Conservation (phyloP, 345 rosid species). For the Arabidopsis thaliana region DNA sequence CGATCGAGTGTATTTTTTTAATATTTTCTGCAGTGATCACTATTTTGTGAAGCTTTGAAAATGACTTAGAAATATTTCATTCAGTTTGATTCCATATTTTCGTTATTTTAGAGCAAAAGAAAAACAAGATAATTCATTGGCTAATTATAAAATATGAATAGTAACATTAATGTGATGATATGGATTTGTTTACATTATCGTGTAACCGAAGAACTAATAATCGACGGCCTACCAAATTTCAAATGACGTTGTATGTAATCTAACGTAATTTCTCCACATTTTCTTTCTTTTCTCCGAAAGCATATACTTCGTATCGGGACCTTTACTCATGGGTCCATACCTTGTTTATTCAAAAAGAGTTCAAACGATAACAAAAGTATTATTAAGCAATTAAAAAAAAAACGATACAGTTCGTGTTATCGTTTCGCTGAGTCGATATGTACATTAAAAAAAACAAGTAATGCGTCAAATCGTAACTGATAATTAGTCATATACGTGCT, state of each 20-base stretch:
- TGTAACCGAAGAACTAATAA: constrained; percentile 33
- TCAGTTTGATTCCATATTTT: background rate
- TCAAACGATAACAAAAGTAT: constrained; percentile 30
- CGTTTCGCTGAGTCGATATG: constrained; percentile 16
- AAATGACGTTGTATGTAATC: constrained; percentile 34
- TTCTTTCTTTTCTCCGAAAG: constrained; percentile 11
- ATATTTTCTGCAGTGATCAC: constrained; percentile 17
- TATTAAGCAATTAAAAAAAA: background rate
- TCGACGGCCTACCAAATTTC: constrained; percentile 30
- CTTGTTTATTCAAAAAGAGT: constrained; percentile 16
- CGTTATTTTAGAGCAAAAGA: background rate
- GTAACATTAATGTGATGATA: constrained; percentile 1
- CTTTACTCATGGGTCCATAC: constrained; percentile 38
- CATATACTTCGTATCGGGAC: constrained; percentile 46
- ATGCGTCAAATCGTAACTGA: constrained; percentile 22
- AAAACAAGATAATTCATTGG: background rate
- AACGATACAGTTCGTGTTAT: constrained; percentile 22
- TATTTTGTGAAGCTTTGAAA: constrained; percentile 4
- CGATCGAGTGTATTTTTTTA: constrained; percentile 12
- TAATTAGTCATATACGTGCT: background rate
- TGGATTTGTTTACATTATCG: constrained; percentile 38
- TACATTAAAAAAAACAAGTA: background rate
- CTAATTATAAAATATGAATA: background rate
- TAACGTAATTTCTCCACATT: constrained; percentile 14
- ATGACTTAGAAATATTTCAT: background rate